phyloP scores from a whole-genome alignment of 805 yeast genomes.

The Starmerella cellae region DNA sequence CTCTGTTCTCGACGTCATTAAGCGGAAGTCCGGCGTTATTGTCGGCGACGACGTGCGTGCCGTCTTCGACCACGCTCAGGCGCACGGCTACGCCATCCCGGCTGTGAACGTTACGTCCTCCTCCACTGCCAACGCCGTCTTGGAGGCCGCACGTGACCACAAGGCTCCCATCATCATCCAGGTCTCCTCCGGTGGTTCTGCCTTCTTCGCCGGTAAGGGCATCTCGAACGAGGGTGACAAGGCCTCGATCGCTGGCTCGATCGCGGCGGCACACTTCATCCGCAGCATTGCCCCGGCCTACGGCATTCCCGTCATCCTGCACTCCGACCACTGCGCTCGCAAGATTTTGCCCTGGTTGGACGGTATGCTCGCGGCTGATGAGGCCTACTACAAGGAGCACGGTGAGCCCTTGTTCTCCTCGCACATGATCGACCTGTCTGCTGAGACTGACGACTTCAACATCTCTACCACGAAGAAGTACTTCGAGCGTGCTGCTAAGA shows the following conservation, averaged over 20 bases:
- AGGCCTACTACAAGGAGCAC: conserved; percentile 69
- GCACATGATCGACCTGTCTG: conserved; percentile 96
- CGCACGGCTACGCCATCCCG: conserved; percentile 89
- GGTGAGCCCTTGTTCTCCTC: conserved; percentile 97
- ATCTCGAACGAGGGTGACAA: conserved; percentile 82
- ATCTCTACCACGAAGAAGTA: conserved; percentile 86
- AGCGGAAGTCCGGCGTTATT: conserved; percentile 92
- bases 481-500: conserved; percentile 84
- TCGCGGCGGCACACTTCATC: conserved; percentile 97
- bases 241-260: conserved; percentile 87
- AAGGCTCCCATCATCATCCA: conserved; percentile 92
- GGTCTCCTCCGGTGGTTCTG: conserved; percentile 98
- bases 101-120: conserved; percentile 98
- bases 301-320: conserved; percentile 92
- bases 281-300: conserved; percentile 92
- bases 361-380: conserved; percentile 95
- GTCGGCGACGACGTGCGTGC: conserved; percentile 89
- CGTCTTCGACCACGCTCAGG: conserved; percentile 79
- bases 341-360: conserved; percentile 97
- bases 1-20: conserved; percentile 53
- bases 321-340: conserved; percentile 98
- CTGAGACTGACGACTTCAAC: conserved; percentile 93
- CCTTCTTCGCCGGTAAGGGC: conserved; percentile 99
- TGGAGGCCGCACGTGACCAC: conserved; percentile 93
- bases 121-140: conserved; percentile 90